Conservation (phyloP, 129 eudicot genomes). For the Pseudognaphalium luteoalbum region DNA sequence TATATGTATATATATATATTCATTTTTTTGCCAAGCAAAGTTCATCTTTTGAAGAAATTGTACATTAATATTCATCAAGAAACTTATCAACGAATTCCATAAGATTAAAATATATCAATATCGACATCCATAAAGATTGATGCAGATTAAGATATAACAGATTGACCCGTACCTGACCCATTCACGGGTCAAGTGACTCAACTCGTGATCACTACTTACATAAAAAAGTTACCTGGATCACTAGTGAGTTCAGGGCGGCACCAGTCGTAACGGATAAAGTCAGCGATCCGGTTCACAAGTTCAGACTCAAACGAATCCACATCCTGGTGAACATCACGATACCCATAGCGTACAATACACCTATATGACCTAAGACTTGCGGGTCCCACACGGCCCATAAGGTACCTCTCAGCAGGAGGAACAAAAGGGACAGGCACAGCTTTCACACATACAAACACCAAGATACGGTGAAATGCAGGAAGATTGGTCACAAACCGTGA, state of each 20-base stretch:
- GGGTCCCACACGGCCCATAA: slow-evolving; percentile 84
- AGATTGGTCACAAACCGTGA: slow-evolving; percentile 76
- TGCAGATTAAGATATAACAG: background rate
- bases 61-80: too few relatives aligned
- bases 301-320: slow-evolving; percentile 67
- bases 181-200: slow-evolving; percentile 4
- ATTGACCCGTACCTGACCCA: background rate
- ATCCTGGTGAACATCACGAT: slow-evolving; percentile 66
- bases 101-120: background rate
- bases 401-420: slow-evolving; percentile 58
- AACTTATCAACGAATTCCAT: background rate
- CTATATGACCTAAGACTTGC: slow-evolving; percentile 60
- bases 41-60: too few relatives aligned
- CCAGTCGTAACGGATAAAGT: slow-evolving; percentile 33
- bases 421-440: slow-evolving; percentile 69
- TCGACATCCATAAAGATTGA: background rate
- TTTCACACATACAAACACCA: slow-evolving; percentile 77
- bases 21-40: too few relatives aligned
- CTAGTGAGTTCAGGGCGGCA: slow-evolving; percentile 26
- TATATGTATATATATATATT: too few relatives aligned
- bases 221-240: slow-evolving; percentile 27
- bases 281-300: slow-evolving; percentile 30
- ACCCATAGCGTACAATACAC: slow-evolving; percentile 82
- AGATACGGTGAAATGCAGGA: slow-evolving; percentile 84
- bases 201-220: background rate